Evolutionary conservation across 2,329 filamentous ascomycete genomes (phyloP), one percentile per base, ranked within the genome.

Genomic region (Verticillium klebahnii): DNA sequence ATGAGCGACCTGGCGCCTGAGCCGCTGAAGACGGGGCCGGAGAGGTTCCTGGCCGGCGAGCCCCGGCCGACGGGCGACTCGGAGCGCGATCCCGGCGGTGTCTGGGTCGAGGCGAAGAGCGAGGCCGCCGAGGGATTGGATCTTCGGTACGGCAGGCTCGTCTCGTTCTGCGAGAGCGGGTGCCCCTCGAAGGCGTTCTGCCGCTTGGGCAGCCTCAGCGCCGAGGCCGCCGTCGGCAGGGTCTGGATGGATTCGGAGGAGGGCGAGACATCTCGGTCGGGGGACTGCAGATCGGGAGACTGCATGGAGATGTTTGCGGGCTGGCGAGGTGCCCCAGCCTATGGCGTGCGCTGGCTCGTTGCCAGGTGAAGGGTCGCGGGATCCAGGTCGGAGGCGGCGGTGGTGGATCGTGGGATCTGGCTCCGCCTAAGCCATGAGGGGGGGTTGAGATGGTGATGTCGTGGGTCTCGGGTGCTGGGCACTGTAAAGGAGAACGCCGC

Each of bases 231-330:
- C 71, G 86, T 79, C 70, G 90, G 88, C 74, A 90, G 83, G 70
- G 88, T 85, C 75, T 88, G 86, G 76, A 89, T 84, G 73, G 88
- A 86, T 76, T 89, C 85, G 77, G 85, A 80, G 77, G 85, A 80
- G 69, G 85, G 82, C 73, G 85, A 78, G 71, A 82, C 79, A 79
- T 81, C 86, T 86, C 89, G 80, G 74, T 84, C 80, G 73, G 84
- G 79, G 76, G 86, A 83, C 23, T 52, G 45, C 45, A 52, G 80
- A 73, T 84, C 80, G 72, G 84, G 79, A 76, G 86, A 83, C 84
- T 87, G 87, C 89, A 91, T 91, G 79, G 82, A 85, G 76, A 71
- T 50, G 56, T 54, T 23, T 45, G 29, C 6, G 14, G 25, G 54
- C 17, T 56, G 54, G 54, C 54, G 14, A 52, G 45, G 45, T 52